A percentile compares a stretch with the other conserved stretches of the same genome.
These are phyloP conservation scores for Neoscytalidium dimidiatum DNA, from an alignment of 2,329 filamentous ascomycete genomes.

Conservation along the genomic window DNA sequence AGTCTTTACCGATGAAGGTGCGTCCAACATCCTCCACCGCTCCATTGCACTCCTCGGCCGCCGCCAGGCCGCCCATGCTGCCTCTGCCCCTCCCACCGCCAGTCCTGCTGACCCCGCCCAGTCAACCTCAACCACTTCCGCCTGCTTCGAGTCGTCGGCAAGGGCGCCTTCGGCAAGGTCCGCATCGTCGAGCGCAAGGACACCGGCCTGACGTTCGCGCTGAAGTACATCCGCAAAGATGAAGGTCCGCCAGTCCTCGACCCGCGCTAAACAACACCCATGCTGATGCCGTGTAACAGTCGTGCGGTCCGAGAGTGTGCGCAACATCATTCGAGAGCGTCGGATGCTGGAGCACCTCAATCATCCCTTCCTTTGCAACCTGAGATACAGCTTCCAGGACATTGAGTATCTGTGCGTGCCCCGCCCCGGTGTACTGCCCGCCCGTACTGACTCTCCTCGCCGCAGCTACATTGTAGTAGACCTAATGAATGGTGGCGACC, in stretches of 20 bases:
- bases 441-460: not conserved
- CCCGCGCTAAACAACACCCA: slow-evolving; percentile 19
- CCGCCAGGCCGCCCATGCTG: not conserved
- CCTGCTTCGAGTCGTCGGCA: slow-evolving; percentile 89
- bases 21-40: too few relatives aligned
- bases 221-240: slow-evolving; percentile 99
- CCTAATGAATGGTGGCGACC: slow-evolving; percentile 94
- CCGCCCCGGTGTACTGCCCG: not conserved
- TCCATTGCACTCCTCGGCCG: not conserved
- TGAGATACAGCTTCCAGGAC: slow-evolving; percentile 98
- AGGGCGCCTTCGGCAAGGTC: slow-evolving; percentile 97
- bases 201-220: slow-evolving; percentile 86
- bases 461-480: slow-evolving; percentile 87
- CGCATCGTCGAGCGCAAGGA: slow-evolving; percentile 98
- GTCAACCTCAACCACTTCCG: slow-evolving; percentile 98
- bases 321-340: slow-evolving; percentile 96
- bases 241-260: slow-evolving; percentile 66
- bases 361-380: slow-evolving; percentile 95
- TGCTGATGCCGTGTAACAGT: slow-evolving; percentile 59
- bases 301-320: slow-evolving; percentile 94
- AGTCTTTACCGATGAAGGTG: slow-evolving; percentile 91
- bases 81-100: slow-evolving; percentile 8
- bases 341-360: slow-evolving; percentile 98
- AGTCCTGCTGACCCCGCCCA: slow-evolving; percentile 42
- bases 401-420: slow-evolving; percentile 89